phyloP scores from a whole-genome alignment of 139 green algal species.

The Monoraphidium neglectum region DNA sequence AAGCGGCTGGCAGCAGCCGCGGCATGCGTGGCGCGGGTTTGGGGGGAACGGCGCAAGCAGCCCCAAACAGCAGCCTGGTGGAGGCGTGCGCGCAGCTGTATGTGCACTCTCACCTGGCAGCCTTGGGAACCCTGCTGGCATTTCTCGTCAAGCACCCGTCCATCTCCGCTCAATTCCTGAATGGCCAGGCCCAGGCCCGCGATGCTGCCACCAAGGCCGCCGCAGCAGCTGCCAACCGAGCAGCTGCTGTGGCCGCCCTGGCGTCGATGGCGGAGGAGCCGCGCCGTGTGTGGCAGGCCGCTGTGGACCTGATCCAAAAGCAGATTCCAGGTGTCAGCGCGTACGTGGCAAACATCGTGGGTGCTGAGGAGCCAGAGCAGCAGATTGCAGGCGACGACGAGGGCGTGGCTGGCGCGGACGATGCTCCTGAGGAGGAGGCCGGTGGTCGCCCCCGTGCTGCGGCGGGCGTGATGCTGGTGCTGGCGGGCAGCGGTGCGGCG shows the following conservation, averaged over 20 bases:
- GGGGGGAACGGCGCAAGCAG: too few relatives aligned
- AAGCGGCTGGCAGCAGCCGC: too few relatives aligned
- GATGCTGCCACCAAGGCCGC: slow-evolving; percentile 1
- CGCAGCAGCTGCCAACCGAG: slow-evolving; percentile 2
- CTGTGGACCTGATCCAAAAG: slow-evolving; percentile 30
- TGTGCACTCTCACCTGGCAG: too few relatives aligned
- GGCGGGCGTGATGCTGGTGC: too few relatives aligned
- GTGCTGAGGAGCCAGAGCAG: slow-evolving; percentile 47
- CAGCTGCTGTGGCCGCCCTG: slow-evolving; percentile 28
- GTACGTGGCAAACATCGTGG: slow-evolving; percentile 54
- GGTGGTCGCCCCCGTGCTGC: too few relatives aligned
- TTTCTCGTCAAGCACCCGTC: too few relatives aligned
- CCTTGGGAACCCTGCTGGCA: too few relatives aligned
- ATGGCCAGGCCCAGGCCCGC: slow-evolving; percentile 15
- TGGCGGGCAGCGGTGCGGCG: too few relatives aligned
- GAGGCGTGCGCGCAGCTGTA: too few relatives aligned
- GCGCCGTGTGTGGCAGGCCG: slow-evolving; percentile 30
- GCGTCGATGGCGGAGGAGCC: slow-evolving; percentile 24
- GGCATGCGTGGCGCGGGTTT: too few relatives aligned
- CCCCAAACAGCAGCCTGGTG: too few relatives aligned
- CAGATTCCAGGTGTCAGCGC: slow-evolving; percentile 42
- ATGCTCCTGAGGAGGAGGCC: background rate
- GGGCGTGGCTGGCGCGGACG: background rate
- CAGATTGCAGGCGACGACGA: background rate
- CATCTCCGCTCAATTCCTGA: too few relatives aligned